These are phyloP conservation scores for Rubia peregrina DNA, from an alignment of 305 asterid species.

Conservation along the genomic window DNA sequence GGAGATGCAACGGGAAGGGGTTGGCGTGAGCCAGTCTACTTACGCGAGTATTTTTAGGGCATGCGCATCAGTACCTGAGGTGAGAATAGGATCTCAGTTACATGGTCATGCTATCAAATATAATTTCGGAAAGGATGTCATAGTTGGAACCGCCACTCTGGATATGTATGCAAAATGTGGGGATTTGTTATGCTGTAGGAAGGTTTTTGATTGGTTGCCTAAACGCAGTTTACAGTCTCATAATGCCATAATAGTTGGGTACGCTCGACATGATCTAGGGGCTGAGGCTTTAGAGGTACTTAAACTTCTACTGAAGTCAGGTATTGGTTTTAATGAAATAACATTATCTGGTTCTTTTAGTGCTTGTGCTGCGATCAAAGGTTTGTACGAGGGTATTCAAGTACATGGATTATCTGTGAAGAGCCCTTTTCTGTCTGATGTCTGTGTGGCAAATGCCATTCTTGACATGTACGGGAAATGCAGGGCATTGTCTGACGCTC, in stretches of 20 bases:
- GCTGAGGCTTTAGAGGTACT: slow-evolving; percentile 52
- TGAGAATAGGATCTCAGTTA: slow-evolving; percentile 55
- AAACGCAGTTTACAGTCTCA: slow-evolving; percentile 59
- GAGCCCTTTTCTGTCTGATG: slow-evolving; percentile 41
- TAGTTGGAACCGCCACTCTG: slow-evolving; percentile 75
- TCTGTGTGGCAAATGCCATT: slow-evolving; percentile 75
- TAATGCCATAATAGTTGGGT: slow-evolving; percentile 73
- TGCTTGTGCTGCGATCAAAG: slow-evolving; percentile 62
- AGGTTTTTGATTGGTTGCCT: slow-evolving; percentile 49
- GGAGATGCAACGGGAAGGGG: slow-evolving; percentile 62
- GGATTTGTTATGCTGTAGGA: slow-evolving; percentile 42
- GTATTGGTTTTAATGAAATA: slow-evolving; percentile 67
- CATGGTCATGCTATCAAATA: slow-evolving; percentile 72
- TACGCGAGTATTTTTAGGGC: slow-evolving; percentile 80
- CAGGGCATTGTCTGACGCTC: slow-evolving; percentile 61
- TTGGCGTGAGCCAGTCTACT: slow-evolving; percentile 67
- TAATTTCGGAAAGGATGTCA: slow-evolving; percentile 50
- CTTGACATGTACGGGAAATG: slow-evolving; percentile 96
- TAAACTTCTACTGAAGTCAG: slow-evolving; percentile 39
- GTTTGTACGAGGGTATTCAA: slow-evolving; percentile 50
- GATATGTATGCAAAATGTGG: slow-evolving; percentile 84
- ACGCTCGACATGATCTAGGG: slow-evolving; percentile 60
- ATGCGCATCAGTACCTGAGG: slow-evolving; percentile 54
- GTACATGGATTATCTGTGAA: slow-evolving; percentile 70
- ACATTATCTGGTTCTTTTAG: slow-evolving; percentile 75